Evolutionary conservation across 176 grass and related monocot species (phyloP).

Genomic region (Triticum aestivum): DNA sequence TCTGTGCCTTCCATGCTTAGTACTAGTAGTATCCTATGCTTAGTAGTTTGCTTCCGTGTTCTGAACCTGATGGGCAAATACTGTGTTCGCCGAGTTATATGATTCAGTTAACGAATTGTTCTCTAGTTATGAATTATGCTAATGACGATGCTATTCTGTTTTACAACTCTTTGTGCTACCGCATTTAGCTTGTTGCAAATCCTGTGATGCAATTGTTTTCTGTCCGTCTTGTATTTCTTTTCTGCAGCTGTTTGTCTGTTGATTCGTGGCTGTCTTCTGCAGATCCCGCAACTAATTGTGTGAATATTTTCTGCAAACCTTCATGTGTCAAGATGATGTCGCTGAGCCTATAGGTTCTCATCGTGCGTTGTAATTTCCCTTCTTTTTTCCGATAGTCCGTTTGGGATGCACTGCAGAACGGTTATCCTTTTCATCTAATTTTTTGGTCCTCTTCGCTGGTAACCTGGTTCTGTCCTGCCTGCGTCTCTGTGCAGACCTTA

Average conservation of each 20-base stretch:
- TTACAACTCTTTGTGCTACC: accelerated
- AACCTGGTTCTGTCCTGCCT: too few relatives aligned
- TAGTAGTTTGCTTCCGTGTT: background rate
- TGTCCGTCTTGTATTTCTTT: too few relatives aligned
- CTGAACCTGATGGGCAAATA: slow-evolving; percentile 3
- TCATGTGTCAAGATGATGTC: background rate
- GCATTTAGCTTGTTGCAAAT: background rate
- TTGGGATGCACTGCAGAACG: too few relatives aligned
- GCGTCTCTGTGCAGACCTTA: background rate
- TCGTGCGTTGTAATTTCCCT: too few relatives aligned
- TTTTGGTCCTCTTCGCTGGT: too few relatives aligned
- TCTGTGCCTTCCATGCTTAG: background rate
- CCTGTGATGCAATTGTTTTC: background rate
- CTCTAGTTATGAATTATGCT: background rate
- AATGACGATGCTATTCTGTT: background rate
- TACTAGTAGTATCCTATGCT: background rate
- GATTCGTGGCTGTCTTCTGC: background rate
- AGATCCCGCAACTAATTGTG: too few relatives aligned
- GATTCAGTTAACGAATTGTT: background rate
- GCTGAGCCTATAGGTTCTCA: too few relatives aligned
- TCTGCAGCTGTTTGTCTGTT: background rate
- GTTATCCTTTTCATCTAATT: too few relatives aligned
- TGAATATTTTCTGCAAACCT: too few relatives aligned
- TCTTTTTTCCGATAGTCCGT: too few relatives aligned
- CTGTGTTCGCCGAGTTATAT: background rate